A percentile compares a stretch with the other conserved stretches of the same genome.
These are phyloP conservation scores for Pyricularia sp. DNA, from an alignment of 2,329 filamentous ascomycete species.

Conservation along the genomic window DNA sequence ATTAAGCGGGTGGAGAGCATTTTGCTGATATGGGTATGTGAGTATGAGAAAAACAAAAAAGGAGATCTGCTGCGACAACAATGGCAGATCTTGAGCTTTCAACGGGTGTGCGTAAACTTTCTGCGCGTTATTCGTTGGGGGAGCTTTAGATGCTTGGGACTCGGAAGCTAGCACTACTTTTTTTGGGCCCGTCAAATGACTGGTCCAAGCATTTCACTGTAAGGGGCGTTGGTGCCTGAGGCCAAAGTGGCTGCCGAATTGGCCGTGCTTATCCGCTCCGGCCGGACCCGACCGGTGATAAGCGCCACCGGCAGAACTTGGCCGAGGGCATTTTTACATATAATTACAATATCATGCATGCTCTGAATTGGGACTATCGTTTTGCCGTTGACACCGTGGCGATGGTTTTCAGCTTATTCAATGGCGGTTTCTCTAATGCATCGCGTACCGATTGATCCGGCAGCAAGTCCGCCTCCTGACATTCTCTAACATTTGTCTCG, in stretches of 20 bases:
- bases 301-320: not conserved
- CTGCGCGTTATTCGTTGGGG: not conserved
- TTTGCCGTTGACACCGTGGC: not conserved
- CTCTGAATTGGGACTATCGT: not conserved
- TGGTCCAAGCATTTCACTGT: not conserved
- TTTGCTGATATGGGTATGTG: constrained; percentile 1
- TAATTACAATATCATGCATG: not conserved
- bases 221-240: not conserved
- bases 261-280: not conserved
- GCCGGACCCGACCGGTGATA: not conserved
- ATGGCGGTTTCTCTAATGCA: not conserved
- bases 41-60: not conserved
- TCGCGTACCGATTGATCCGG: not conserved
- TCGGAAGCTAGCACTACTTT: not conserved
- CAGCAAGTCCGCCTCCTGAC: not conserved
- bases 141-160: not conserved
- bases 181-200: constrained; percentile 1
- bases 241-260: not conserved
- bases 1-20: constrained; percentile 56
- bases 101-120: not conserved
- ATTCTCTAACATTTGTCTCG: not conserved
- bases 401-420: not conserved
- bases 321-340: not conserved
- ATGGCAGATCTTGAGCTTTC: not conserved
- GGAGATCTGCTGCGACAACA: not conserved